phyloP scores from a whole-genome alignment of 1,284 basidiomycete species.

The Trichosporon sp. region DNA sequence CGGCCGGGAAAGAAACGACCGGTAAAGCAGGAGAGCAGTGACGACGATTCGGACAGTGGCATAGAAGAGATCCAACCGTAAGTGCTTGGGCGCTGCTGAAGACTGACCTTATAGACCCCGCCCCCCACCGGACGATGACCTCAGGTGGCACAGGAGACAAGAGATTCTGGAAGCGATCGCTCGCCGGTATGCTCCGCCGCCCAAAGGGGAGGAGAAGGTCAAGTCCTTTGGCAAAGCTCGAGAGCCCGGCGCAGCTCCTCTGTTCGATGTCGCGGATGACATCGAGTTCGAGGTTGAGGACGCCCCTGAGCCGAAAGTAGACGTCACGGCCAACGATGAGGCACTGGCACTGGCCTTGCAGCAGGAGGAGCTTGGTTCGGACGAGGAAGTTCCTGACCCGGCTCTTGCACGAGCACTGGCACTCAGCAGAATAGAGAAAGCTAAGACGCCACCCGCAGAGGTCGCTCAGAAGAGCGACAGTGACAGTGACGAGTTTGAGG shows the following conservation, averaged over 20 bases:
- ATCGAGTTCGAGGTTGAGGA: constrained; percentile 20
- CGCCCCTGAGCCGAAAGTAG: neutral
- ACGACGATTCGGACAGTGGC: constrained; percentile 32
- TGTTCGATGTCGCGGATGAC: constrained; percentile 58
- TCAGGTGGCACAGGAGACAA: constrained; percentile 60
- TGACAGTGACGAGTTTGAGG: constrained; percentile 31
- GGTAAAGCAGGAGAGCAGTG: constrained; percentile 7
- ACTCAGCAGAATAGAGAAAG: constrained; percentile 19
- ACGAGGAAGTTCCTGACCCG: constrained; percentile 38
- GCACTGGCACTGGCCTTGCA: constrained; percentile 44
- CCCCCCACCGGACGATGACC: constrained; percentile 56
- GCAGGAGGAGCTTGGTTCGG: constrained; percentile 43
- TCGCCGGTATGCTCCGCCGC: constrained; percentile 54
- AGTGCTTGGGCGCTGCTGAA: neutral
- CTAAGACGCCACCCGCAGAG: constrained; percentile 9
- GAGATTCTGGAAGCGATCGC: constrained; percentile 64
- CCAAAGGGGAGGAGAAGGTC: constrained; percentile 25
- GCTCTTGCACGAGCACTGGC: constrained; percentile 36
- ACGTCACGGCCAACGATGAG: constrained; percentile 38
- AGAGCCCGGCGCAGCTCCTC: constrained; percentile 41
- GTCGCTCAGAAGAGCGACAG: constrained; percentile 2
- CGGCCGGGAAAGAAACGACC: constrained; percentile 11
- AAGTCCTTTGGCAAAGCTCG: constrained; percentile 34
- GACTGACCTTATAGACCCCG: constrained; percentile 4
- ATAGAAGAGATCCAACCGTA: constrained; percentile 14